Evolutionary conservation across 202 grass and related monocot species (phyloP).

Genomic region (Schoenoplectus tabernaemontani): DNA sequence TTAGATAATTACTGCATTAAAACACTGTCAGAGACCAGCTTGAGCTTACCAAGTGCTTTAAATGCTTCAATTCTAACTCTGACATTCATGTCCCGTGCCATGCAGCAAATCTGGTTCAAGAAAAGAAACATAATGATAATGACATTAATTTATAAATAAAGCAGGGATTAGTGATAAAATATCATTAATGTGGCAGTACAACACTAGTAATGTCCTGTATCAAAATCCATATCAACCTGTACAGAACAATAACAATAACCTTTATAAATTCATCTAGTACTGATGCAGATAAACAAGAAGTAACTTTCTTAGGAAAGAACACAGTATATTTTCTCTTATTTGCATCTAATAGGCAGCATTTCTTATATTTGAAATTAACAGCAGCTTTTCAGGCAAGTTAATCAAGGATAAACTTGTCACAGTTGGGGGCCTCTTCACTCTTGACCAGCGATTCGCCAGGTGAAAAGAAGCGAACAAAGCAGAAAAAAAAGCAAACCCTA

Average conservation of each 20-base stretch:
- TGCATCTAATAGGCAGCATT: not conserved
- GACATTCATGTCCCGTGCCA: slow-evolving; percentile 77
- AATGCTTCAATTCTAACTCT: slow-evolving; percentile 83
- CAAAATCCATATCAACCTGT: not conserved
- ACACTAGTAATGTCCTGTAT: not conserved
- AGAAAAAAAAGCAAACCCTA: too few species aligned
- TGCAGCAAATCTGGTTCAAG: slow-evolving; percentile 64
- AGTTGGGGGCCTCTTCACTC: too few species aligned
- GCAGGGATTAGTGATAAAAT: not conserved
- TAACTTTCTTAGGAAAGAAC: not conserved
- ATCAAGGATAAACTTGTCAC: too few species aligned
- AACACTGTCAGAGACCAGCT: slow-evolving; percentile 46
- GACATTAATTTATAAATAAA: not conserved
- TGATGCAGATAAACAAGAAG: not conserved
- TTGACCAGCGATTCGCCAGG: too few species aligned
- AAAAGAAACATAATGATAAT: slow-evolving; percentile 5
- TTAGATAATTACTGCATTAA: slow-evolving; percentile 78
- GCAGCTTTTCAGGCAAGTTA: too few species aligned
- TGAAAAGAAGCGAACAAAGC: too few species aligned
- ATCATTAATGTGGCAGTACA: not conserved
- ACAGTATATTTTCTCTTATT: not conserved
- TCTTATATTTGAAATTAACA: not conserved
- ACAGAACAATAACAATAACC: not conserved
- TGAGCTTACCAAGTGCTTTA: slow-evolving; percentile 50
- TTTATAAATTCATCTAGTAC: not conserved